Base-by-base conservation (phyloP, 306 rosid species). In the Crotalaria pallida region DNA sequence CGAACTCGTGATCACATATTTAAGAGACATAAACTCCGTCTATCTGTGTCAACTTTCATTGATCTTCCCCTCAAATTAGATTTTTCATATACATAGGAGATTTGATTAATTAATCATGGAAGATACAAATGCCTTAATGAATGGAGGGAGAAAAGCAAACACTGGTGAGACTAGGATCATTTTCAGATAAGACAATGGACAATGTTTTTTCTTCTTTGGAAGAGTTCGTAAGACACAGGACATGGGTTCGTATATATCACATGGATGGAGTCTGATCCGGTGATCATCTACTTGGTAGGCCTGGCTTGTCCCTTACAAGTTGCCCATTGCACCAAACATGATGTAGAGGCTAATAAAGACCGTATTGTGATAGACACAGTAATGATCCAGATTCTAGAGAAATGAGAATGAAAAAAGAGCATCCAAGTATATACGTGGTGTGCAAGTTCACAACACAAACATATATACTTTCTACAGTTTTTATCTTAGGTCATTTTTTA, bases 181-280 rank as follows among this genome's bases (percentile, higher is more conserved):
- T 65, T 40, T 65, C 58, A 17, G 86, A 75, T 33, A 27, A 71
- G 86, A 70, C 79, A 74, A 21, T 53, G 60, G 81, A 53, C 67
- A 44, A n/a, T 43, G 74, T 43, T 58, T 71, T 71, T 63, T n/a
- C 43, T 31, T 40, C 18, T 13, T 55, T 63, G 66, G 70, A 74
- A 71, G 86, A 71, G 72, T n/a, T n/a, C n/a, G n/a, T 66, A 82
- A 66, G 86, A 78, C 83, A 75, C 78, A 22, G 21, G 81, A 82
- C 86, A 74, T 70, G 23, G n/a, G 81, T 43, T 52, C 36, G 55
- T 58, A 51, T 70, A 17, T 12, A 66, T 82, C 86, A 82, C 86
- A 78, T 82, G 83, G 86, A 73, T 47, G 8, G 77, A 66, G 12
- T 56, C 47, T 40, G 27, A 19, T 71, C 47, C 49, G 27, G 26